Evolutionary conservation across 2,329 filamentous ascomycete species (phyloP).

Genomic region (Aspergillus udagawae): DNA sequence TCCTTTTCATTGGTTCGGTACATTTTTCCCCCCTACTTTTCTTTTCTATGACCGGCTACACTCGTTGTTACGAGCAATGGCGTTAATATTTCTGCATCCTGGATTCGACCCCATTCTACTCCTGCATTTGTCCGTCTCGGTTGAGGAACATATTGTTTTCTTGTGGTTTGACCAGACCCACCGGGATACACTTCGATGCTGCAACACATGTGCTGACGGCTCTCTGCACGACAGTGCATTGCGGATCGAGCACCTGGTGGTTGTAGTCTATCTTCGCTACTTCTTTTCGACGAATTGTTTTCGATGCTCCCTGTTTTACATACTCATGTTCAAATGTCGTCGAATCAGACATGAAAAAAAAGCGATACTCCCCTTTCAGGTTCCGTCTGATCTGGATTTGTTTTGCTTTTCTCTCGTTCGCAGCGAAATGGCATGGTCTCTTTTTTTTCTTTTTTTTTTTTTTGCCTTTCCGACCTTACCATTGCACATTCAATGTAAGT

Average conservation of each 20-base stretch:
- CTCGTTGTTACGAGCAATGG: conserved; percentile 15
- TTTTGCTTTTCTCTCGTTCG: neutral
- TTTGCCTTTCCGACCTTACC: neutral
- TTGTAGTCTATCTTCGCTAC: neutral
- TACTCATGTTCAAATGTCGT: neutral
- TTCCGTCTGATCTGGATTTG: neutral
- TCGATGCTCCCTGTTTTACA: neutral
- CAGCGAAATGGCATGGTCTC: neutral
- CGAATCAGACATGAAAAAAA: neutral
- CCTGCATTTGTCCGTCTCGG: conserved; percentile 22
- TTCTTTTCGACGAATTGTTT: neutral
- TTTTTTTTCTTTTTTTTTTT: neutral
- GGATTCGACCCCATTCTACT: conserved; percentile 21
- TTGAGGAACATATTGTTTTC: conserved; percentile 16
- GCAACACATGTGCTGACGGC: neutral
- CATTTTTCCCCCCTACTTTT: conserved; percentile 16
- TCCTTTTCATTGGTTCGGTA: conserved; percentile 28
- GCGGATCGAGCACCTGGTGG: neutral
- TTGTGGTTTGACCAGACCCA: conserved; percentile 9
- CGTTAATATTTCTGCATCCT: conserved; percentile 25
- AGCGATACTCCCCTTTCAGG: neutral
- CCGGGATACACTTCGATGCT: conserved; percentile 1
- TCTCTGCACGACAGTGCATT: neutral
- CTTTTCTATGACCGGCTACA: conserved; percentile 3
- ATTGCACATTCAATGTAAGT: neutral